Evolutionary conservation across 768 basidiomycete genomes (phyloP).

Genomic region (Rhizopogon sp.): DNA sequence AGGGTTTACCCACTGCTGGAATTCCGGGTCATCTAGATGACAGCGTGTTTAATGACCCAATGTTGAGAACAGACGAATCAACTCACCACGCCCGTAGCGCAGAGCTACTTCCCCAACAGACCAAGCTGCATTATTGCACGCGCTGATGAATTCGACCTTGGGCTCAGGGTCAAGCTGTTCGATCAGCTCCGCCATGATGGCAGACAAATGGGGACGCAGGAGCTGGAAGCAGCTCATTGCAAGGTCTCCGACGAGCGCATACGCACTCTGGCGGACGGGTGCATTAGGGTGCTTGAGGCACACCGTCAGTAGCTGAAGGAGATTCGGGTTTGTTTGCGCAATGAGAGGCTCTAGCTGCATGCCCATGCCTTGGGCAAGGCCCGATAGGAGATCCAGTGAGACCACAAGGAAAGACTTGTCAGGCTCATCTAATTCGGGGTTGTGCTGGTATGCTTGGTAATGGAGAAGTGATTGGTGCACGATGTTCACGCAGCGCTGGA

Average conservation of each 20-base stretch:
- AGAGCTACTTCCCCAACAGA: slow-evolving; percentile 98
- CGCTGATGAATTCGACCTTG: slow-evolving; percentile 89
- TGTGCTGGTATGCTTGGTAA: slow-evolving; percentile 85
- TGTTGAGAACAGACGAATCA: background rate
- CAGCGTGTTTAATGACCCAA: slow-evolving; percentile 5
- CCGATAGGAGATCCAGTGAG: slow-evolving; percentile 93
- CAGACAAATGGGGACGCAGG: slow-evolving; percentile 79
- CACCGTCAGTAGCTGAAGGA: slow-evolving; percentile 76
- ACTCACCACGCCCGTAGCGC: slow-evolving; percentile 77
- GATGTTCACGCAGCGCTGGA: slow-evolving; percentile 84
- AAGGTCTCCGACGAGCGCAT: slow-evolving; percentile 97
- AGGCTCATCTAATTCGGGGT: slow-evolving; percentile 89
- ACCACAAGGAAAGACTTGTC: slow-evolving; percentile 98
- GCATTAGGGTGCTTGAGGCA: slow-evolving; percentile 96
- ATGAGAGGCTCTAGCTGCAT: slow-evolving; percentile 73
- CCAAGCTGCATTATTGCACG: slow-evolving; percentile 99
- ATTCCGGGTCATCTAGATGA: slow-evolving; percentile 68
- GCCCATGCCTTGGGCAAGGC: slow-evolving; percentile 91
- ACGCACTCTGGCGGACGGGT: slow-evolving; percentile 92
- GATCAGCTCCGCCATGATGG: slow-evolving; percentile 87
- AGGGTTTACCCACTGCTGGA: slow-evolving; percentile 87
- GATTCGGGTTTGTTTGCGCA: slow-evolving; percentile 61
- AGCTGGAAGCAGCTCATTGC: slow-evolving; percentile 93
- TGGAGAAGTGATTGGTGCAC: slow-evolving; percentile 78
- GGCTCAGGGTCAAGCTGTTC: slow-evolving; percentile 91